Evolutionary conservation across 495 filamentous ascomycete genomes (phyloP).

Genomic region (Choiromyces venosus): DNA sequence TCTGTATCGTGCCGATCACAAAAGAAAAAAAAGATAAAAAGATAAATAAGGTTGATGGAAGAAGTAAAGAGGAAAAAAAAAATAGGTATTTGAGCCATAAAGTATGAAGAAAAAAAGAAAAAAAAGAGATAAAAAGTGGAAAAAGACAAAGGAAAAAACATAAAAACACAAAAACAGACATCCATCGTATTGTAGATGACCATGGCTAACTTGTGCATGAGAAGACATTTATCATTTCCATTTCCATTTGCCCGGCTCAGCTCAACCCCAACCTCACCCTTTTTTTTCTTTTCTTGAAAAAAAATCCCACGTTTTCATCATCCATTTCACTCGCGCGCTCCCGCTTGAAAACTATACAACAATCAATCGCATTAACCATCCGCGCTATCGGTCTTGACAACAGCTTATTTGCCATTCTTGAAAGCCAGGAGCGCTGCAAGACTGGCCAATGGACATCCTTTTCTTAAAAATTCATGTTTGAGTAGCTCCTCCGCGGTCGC

Average conservation of each 20-base stretch:
- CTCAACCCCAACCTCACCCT: constrained; percentile 32
- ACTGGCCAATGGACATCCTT: constrained; percentile 71
- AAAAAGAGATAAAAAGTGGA: constrained; percentile 13
- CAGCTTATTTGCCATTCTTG: constrained; percentile 46
- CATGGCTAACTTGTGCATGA: constrained; percentile 23
- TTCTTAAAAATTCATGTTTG: constrained; percentile 69
- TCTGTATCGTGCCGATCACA: neutral
- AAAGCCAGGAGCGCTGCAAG: constrained; percentile 82
- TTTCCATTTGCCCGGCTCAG: constrained; percentile 7
- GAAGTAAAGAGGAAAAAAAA: constrained; percentile 5
- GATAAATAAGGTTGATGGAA: constrained; percentile 6
- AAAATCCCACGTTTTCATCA: constrained; percentile 5
- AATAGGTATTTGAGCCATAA: constrained; percentile 11
- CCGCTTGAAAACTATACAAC: neutral
- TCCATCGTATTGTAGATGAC: constrained; percentile 14
- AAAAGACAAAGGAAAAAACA: constrained; percentile 19
- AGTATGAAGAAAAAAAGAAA: constrained; percentile 8
- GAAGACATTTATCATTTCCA: constrained; percentile 15
- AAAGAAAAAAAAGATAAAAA: constrained; percentile 9
- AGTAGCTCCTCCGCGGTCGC: constrained; percentile 85
- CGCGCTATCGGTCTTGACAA: constrained; percentile 34
- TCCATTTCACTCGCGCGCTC: constrained; percentile 7
- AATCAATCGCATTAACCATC: constrained; percentile 25
- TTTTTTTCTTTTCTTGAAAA: too few species aligned
- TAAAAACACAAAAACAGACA: constrained; percentile 13